Conservation (phyloP, 345 rosid species). For the Turritis glabra region DNA sequence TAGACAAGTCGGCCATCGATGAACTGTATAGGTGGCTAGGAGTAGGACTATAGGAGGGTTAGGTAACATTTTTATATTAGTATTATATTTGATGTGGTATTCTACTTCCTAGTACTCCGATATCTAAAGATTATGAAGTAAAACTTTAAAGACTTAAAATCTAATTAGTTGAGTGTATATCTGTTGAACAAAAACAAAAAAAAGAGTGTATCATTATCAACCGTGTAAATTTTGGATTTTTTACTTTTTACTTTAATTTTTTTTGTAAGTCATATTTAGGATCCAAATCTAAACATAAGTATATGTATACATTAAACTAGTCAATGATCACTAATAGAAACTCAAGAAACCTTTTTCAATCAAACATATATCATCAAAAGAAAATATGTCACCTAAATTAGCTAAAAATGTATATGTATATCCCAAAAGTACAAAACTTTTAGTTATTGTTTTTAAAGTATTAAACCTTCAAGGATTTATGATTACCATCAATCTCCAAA, state of each 20-base stretch:
- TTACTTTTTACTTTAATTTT: too few species aligned
- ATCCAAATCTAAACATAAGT: not conserved
- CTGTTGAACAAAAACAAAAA: too few species aligned
- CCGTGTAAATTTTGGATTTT: too few species aligned
- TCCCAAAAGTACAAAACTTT: not conserved
- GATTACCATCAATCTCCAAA: not conserved
- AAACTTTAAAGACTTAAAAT: not conserved
- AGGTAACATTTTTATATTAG: not conserved
- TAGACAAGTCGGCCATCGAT: slow-evolving; percentile 20
- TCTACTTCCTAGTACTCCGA: not conserved
- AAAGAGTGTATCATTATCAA: too few species aligned
- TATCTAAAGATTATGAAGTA: not conserved
- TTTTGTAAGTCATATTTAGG: too few species aligned
- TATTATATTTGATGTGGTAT: not conserved
- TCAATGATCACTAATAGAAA: not conserved
- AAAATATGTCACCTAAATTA: not conserved
- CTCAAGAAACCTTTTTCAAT: not conserved
- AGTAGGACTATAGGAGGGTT: not conserved
- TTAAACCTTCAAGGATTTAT: not conserved
- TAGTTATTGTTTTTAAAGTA: not conserved
- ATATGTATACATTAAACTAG: not conserved
- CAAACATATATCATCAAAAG: not conserved
- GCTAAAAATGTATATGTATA: not conserved
- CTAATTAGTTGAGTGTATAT: not conserved
- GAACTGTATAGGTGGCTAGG: slow-evolving; percentile 3